Evolutionary conservation across 1,284 basidiomycete genomes (phyloP), one percentile per base, ranked within the genome.

Genomic region (Gymnopus androsaceus): DNA sequence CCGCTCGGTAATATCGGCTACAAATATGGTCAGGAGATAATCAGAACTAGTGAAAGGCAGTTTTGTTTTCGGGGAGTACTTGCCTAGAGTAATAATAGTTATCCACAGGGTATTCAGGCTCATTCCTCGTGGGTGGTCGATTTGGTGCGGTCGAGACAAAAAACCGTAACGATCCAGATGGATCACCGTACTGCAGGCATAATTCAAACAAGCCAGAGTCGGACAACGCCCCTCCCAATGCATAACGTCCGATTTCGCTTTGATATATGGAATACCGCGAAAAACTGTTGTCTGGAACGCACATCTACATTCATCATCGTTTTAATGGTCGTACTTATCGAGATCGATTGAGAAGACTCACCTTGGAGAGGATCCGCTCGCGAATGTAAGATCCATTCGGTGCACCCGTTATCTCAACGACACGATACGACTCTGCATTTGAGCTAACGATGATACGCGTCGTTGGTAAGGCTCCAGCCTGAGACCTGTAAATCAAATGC

Each of bases 231-330:
- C 75, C 77, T 15, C 84, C 80, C 34, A 87, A 75, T 6, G 87
- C 85, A 59, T 78, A 83, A 9, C 81, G 79, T 30, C 87, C 88
- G 50, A 91, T 82, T 67, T 90, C 85, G 2, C 89, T 89, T 25
- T 82, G 83, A 67, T 86, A 90, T 62, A 94, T 82, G 1, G 81
- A 82, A 63, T 84, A 84, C 17, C 75, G 76, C 0, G 76, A 65
- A 61, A 88, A 83, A 53, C 83, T 81, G 60, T 90, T 87, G 64
- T 91, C 89, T 23, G 86, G 78, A 56, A 92, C 90, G 61, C 82
- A 82, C 40, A 92, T 72, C 87, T 92, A 59, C 28, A 55, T 12
- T 19, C 37, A 51, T 51, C 42, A 38, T 60, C 23, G 45, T 28
- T 48, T 9, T 17, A 46, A 3, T 3, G 41, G 4, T 25, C 25